Percentiles rank a stretch among this genome's conserved stretches.
Evolutionary conservation across 176 grass and related monocot genomes (phyloP).

Genomic region (Zizania latifolia): DNA sequence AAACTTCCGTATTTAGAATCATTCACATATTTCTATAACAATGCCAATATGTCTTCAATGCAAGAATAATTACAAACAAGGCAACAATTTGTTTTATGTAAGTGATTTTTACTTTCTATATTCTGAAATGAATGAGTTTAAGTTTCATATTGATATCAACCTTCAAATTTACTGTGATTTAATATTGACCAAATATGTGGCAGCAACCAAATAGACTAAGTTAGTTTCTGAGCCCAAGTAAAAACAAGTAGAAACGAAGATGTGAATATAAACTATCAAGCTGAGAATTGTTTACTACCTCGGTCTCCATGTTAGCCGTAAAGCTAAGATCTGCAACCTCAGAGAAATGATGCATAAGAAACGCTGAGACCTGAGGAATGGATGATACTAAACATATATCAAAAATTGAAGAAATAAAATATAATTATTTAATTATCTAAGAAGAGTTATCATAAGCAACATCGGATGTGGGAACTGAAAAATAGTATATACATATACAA

Average conservation of each 20-base stretch:
- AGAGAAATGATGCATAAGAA: conserved; percentile 81
- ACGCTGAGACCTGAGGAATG: conserved; percentile 62
- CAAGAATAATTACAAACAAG: not conserved
- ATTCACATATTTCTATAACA: conserved; percentile 1
- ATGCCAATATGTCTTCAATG: not conserved
- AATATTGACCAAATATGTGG: not conserved
- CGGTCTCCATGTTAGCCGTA: conserved; percentile 93
- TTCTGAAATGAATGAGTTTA: not conserved
- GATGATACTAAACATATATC: conserved; percentile 8
- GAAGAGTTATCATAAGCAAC: conserved; percentile 11
- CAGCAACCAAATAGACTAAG: not conserved
- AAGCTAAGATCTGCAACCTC: conserved; percentile 86
- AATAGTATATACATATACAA: not conserved
- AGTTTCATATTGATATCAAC: conserved; percentile 13
- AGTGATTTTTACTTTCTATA: not conserved
- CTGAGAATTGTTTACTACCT: conserved; percentile 53
- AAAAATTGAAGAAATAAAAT: conserved; percentile 3
- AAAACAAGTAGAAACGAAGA: conserved; percentile 19
- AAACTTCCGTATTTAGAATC: not conserved
- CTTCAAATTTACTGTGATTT: conserved; percentile 7
- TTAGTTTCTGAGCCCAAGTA: conserved; percentile 12
- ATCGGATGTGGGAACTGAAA: conserved; percentile 16
- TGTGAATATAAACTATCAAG: not conserved
- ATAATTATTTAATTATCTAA: not conserved
- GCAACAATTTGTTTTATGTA: not conserved